Evolutionary conservation across 164 flowering plant genomes (phyloP).

Genomic region (Annona cherimola): DNA sequence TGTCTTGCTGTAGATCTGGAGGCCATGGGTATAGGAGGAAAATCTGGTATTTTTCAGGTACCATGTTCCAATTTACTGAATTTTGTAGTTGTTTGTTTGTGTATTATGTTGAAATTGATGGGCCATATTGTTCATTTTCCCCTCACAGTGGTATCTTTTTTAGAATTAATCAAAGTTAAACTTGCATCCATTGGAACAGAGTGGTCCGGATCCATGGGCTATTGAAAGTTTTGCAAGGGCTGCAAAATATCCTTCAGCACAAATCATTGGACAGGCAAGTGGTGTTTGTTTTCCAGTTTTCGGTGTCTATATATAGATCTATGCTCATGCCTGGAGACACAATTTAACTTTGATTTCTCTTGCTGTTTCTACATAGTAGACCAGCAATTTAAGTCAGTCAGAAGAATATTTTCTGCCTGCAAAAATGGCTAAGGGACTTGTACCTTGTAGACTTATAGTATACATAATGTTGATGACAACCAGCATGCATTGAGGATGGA

Average conservation of each 20-base stretch:
- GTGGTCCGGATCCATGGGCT: constrained; percentile 92
- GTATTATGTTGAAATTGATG: neutral
- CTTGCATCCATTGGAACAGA: constrained; percentile 34
- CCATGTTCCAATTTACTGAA: neutral
- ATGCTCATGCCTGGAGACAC: neutral
- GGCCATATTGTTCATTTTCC: neutral
- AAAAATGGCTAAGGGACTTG: too few relatives aligned
- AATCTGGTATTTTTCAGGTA: constrained; percentile 91
- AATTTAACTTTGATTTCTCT: too few relatives aligned
- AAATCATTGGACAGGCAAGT: constrained; percentile 69
- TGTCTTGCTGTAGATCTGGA: constrained; percentile 88
- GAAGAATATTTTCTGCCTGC: too few relatives aligned
- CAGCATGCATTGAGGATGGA: too few relatives aligned
- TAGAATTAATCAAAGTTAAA: constrained; percentile 6
- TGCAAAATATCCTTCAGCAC: constrained; percentile 87
- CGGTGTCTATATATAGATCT: neutral
- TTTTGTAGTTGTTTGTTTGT: neutral
- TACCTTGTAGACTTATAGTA: too few relatives aligned
- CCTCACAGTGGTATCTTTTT: neutral
- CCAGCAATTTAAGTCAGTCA: too few relatives aligned
- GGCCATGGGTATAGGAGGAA: constrained; percentile 97
- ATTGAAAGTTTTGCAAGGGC: constrained; percentile 73
- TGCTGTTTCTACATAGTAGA: neutral
- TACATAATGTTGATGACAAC: too few relatives aligned
- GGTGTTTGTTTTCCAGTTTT: neutral